Base-by-base conservation (phyloP, 257 asterid genomes). In the Nicotiana benthamiana region DNA sequence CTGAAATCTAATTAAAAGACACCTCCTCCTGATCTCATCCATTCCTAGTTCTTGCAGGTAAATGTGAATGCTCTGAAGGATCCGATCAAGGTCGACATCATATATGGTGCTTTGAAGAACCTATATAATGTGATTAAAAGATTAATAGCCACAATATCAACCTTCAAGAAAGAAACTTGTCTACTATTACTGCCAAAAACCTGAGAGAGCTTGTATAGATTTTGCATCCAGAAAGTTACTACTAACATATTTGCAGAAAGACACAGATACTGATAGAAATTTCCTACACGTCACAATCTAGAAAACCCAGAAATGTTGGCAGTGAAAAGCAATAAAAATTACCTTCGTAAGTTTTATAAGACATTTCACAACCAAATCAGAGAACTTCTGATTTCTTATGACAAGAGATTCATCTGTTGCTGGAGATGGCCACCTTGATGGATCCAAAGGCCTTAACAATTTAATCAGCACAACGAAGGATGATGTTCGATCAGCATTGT, bases 11-110 rank as follows among this genome's bases (percentile, higher is more conserved):
- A 64, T 61, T 56, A 46, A 32, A 36, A 75, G 56, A 54, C 87
- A 96, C 99, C 99, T 94, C 87, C 88, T 94, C 52, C 98, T 88
- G 79, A 96, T 94, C 85, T 96, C 99, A 86, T 94, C 98, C 98
- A 94, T 96, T 74, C 98, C 98, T 75, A 96, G 75, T 80, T 94
- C 98, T 91, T 96, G 98, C 67, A 96, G 92, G 89, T 94, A 96
- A 80, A 94, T 76, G 83, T 96, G 99, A 84, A 96, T 96, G 83
- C 99, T 93, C 85, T 94, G 98, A 83, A 96, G 99, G 83, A 96
- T 90, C 75, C 91, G 95, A 83, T 96, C 99, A 83, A 96, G 99
- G 81, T 94, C 98, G 56, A 96, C 96, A 70, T 94, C 99, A 51
- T 86, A 87, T 80, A 96, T 96, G 51, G 98, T 96, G 87, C 90